A percentile compares a stretch with the other conserved stretches of the same genome.
These are phyloP conservation scores for Populus hybrid DNA, from an alignment of 441 rosid species.

Conservation along the genomic window DNA sequence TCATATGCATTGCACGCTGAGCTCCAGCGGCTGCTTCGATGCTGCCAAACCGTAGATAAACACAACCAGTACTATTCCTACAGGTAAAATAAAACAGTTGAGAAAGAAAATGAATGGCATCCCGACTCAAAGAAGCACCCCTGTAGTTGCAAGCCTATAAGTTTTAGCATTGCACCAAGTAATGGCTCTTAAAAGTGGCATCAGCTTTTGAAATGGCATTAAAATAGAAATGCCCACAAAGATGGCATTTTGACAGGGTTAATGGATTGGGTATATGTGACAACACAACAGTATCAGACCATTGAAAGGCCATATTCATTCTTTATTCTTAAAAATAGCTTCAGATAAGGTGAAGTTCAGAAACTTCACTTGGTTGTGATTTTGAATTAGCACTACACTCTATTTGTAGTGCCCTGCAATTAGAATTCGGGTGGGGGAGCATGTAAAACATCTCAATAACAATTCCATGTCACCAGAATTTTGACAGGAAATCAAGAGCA, in stretches of 20 bases:
- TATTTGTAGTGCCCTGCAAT: background rate
- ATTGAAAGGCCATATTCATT: background rate
- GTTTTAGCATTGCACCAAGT: background rate
- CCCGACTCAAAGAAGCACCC: background rate
- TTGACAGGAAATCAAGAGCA: background rate
- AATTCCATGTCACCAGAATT: background rate
- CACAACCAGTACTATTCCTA: slow-evolving; percentile 77
- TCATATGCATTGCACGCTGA: slow-evolving; percentile 82
- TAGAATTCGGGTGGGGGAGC: background rate
- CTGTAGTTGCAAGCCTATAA: background rate
- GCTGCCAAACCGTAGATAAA: slow-evolving; percentile 64
- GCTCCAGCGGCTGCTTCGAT: slow-evolving; percentile 60
- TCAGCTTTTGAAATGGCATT: background rate
- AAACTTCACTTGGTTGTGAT: background rate
- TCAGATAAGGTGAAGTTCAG: background rate
- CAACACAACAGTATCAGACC: background rate
- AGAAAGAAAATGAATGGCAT: background rate
- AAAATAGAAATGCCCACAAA: background rate
- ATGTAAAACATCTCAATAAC: background rate
- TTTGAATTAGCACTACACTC: background rate
- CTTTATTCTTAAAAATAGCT: background rate
- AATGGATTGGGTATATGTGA: background rate
- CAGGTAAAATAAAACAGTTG: background rate
- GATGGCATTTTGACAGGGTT: background rate
- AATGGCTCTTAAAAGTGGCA: background rate